Evolutionary conservation across 495 filamentous ascomycete genomes (phyloP).

Genomic region (Chaetomium tenue): DNA sequence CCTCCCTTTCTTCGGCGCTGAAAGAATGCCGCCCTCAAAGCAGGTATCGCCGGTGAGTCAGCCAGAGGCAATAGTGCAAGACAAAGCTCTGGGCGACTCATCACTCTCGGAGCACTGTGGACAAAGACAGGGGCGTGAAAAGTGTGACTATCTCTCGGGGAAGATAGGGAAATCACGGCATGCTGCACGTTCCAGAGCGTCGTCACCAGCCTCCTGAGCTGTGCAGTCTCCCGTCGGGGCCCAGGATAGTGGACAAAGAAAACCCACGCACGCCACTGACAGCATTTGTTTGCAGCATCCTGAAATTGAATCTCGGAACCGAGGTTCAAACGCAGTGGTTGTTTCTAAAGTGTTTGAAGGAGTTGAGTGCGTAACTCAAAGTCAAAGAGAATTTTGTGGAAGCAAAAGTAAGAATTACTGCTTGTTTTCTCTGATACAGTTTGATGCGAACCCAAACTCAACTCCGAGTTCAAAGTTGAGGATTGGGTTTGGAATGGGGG

Average conservation of each 20-base stretch:
- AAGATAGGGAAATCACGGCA: not conserved
- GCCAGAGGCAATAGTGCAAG: conserved; percentile 29
- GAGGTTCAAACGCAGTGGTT: not conserved
- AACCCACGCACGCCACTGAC: conserved; percentile 21
- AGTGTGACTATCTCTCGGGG: conserved; percentile 5
- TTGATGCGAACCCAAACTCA: not conserved
- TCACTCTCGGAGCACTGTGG: not conserved
- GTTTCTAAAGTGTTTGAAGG: not conserved
- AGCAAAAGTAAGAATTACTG: not conserved
- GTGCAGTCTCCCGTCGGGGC: conserved; percentile 6
- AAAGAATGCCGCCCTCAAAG: conserved; percentile 29
- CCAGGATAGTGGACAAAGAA: conserved; percentile 22
- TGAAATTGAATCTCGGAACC: not conserved
- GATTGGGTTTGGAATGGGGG: conserved; percentile 7
- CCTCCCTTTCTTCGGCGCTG: conserved; percentile 23
- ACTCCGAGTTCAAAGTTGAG: conserved; percentile 1
- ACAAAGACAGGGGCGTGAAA: conserved; percentile 28
- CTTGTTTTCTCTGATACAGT: not conserved
- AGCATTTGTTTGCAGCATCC: conserved; percentile 14
- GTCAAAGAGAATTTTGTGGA: not conserved
- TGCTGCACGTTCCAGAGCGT: conserved; percentile 17
- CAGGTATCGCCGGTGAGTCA: conserved; percentile 31
- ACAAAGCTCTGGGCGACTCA: conserved; percentile 31
- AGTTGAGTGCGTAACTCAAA: too few relatives aligned
- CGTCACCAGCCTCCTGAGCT: conserved; percentile 8